A percentile compares a stretch with the other conserved stretches of the same genome.
phyloP scores from a whole-genome alignment of 805 yeast genomes.

The Suhomyces sp. region DNA sequence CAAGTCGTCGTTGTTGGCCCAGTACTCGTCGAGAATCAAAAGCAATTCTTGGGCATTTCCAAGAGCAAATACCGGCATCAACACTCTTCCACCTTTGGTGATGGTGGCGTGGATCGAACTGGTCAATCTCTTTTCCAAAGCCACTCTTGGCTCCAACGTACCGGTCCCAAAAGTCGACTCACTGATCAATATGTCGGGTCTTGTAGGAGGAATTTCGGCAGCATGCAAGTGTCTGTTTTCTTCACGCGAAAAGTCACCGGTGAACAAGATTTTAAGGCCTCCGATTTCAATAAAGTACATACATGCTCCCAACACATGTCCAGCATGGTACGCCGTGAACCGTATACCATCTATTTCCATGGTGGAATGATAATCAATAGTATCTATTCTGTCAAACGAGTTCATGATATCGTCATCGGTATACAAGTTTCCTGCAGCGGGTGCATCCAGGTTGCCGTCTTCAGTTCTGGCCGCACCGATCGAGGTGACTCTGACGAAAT shows the following conservation, averaged over 20 bases:
- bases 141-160: conserved; percentile 86
- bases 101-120: conserved; percentile 80
- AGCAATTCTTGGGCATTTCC: conserved; percentile 96
- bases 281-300: conserved; percentile 96
- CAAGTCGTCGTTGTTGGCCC: conserved; percentile 81
- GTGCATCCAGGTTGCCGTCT: conserved; percentile 7
- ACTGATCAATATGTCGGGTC: conserved; percentile 87
- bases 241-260: conserved; percentile 97
- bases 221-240: conserved; percentile 91
- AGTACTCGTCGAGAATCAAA: conserved; percentile 88
- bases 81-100: conserved; percentile 83
- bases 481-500: conserved; percentile 86
- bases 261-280: conserved; percentile 81
- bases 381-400: conserved; percentile 87
- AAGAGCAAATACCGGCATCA: conserved; percentile 91
- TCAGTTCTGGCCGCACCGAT: conserved; percentile 43
- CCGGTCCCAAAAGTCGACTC: conserved; percentile 99
- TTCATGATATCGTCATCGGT: conserved; percentile 86
- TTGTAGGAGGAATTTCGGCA: conserved; percentile 86
- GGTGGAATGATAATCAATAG: conserved; percentile 94
- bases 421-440: conserved; percentile 53
- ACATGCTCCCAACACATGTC: conserved; percentile 99
- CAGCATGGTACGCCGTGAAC: conserved; percentile 98
- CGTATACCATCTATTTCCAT: conserved; percentile 90
- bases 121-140: conserved; percentile 79